A percentile compares a stretch with the other conserved stretches of the same genome.
Evolutionary conservation across 2,329 filamentous ascomycete species (phyloP).

Genomic region (Aspergillus niger): DNA sequence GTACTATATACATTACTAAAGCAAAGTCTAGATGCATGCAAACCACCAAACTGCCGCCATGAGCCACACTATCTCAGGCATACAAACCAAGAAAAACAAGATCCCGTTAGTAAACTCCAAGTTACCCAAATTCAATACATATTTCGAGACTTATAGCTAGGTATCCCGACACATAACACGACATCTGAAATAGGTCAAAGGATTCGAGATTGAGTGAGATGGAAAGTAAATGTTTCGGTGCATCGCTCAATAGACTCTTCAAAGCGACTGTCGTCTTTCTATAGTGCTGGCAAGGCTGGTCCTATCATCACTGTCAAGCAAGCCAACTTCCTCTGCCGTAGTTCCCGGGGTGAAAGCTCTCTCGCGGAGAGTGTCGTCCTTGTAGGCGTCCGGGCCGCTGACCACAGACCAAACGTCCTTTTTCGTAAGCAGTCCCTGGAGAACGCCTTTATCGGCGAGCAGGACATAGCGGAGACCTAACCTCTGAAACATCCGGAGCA

Average conservation of each 20-base stretch:
- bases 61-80: not conserved
- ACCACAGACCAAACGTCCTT: constrained; percentile 96
- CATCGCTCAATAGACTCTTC: constrained; percentile 3
- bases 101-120: not conserved
- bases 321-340: constrained; percentile 38
- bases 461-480: constrained; percentile 88
- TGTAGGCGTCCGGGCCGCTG: constrained; percentile 68
- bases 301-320: constrained; percentile 39
- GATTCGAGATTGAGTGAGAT: not conserved
- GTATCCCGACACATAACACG: not conserved
- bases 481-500: constrained; percentile 90
- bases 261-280: constrained; percentile 35
- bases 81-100: not conserved
- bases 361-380: constrained; percentile 34
- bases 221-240: not conserved
- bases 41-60: not conserved
- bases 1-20: not conserved
- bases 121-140: not conserved
- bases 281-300: constrained; percentile 36
- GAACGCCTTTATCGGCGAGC: constrained; percentile 76
- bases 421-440: constrained; percentile 89
- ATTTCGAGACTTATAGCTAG: not conserved
- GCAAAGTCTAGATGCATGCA: not conserved
- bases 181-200: not conserved
- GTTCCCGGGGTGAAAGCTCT: constrained; percentile 29